Evolutionary conservation across 768 basidiomycete genomes (phyloP).

Genomic region (Trametes punicea): DNA sequence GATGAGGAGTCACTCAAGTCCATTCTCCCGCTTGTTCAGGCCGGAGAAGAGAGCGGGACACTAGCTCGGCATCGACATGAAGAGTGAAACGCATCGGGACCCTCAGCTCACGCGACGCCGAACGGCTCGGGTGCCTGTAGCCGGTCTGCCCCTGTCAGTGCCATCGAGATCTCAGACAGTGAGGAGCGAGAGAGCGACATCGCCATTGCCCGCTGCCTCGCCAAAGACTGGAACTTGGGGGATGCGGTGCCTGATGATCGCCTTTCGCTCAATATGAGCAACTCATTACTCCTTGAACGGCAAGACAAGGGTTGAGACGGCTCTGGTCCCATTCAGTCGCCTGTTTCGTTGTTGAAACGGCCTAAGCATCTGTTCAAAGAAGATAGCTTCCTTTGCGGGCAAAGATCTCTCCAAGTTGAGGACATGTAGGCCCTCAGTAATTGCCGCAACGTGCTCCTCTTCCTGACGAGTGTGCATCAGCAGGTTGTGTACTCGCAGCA

Average conservation of each 20-base stretch:
- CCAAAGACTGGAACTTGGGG: conserved; percentile 37
- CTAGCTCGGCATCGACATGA: conserved; percentile 37
- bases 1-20: conserved; percentile 40
- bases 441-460: neutral
- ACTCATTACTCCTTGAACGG: too few species aligned
- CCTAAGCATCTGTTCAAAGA: too few species aligned
- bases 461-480: conserved; percentile 23
- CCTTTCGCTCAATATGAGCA: too few species aligned
- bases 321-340: too few species aligned
- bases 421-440: conserved; percentile 33
- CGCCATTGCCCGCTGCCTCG: conserved; percentile 38
- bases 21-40: conserved; percentile 40
- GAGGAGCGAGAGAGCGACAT: conserved; percentile 34
- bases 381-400: too few species aligned
- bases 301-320: too few species aligned
- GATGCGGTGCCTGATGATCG: conserved; percentile 8
- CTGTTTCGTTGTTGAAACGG: too few species aligned
- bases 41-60: conserved; percentile 42
- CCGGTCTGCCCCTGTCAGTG: neutral
- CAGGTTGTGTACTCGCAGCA: conserved; percentile 30
- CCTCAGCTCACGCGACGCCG: neutral
- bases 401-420: conserved; percentile 43
- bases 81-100: conserved; percentile 26
- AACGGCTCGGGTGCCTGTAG: neutral
- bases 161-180: conserved; percentile 7